Conservation (phyloP, 805 yeast genomes). For the Pichia occidentalis region DNA sequence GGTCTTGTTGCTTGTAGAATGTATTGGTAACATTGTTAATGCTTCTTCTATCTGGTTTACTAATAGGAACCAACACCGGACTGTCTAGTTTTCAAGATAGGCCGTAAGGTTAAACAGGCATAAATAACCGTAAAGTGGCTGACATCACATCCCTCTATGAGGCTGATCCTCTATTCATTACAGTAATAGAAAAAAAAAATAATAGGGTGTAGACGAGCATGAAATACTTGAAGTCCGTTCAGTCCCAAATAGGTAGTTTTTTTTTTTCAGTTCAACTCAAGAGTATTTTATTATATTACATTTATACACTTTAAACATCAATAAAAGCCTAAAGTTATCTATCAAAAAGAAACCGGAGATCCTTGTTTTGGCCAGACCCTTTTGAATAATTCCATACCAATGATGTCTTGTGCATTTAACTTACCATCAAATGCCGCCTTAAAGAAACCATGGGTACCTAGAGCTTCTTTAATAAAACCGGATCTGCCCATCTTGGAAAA, state of each 20-base stretch:
- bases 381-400: constrained; percentile 90
- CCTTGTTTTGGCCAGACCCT: constrained; percentile 77
- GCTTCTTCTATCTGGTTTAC: neutral
- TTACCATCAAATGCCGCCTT: constrained; percentile 93
- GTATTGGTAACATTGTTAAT: constrained; percentile 6
- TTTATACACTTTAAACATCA: neutral
- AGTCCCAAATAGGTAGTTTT: too few species aligned
- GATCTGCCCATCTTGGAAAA: constrained; percentile 90
- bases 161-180: too few species aligned
- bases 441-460: constrained; percentile 98
- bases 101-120: too few species aligned
- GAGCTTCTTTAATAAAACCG: constrained; percentile 88
- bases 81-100: neutral
- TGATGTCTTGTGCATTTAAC: constrained; percentile 83
- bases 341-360: constrained; percentile 3
- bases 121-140: too few species aligned
- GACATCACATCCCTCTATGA: too few species aligned
- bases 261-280: neutral
- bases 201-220: too few species aligned
- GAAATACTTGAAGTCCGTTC: too few species aligned
- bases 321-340: neutral
- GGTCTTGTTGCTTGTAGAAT: constrained; percentile 13
- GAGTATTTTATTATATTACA: neutral
- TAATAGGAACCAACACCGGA: neutral
- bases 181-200: too few species aligned